phyloP scores from a whole-genome alignment of 2,329 filamentous ascomycete species.

The Nigrospora osmanthi region DNA sequence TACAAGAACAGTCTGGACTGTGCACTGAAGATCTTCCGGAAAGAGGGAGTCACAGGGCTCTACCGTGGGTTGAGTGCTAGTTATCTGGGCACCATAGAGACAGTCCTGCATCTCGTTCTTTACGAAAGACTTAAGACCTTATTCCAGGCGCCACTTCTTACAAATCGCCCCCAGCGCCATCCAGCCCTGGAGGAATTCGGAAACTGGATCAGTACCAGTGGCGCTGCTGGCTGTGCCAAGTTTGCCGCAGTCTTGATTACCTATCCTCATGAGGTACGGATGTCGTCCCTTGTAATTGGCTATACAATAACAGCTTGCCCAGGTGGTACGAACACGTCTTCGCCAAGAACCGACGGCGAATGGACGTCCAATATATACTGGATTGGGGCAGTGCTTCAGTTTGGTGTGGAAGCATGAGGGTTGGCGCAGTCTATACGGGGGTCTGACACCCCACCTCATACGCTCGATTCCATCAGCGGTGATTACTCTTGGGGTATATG shows the following conservation, averaged over 20 bases:
- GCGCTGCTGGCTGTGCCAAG: background rate
- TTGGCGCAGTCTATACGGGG: slow-evolving; percentile 59
- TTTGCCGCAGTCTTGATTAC: background rate
- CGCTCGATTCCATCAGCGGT: slow-evolving; percentile 64
- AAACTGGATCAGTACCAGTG: background rate
- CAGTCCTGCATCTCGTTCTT: slow-evolving; percentile 61
- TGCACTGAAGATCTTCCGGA: slow-evolving; percentile 53
- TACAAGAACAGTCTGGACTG: slow-evolving; percentile 65
- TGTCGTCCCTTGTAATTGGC: background rate
- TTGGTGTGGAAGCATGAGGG: slow-evolving; percentile 43
- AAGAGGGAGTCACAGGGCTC: slow-evolving; percentile 57
- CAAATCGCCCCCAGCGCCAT: background rate
- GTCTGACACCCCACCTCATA: slow-evolving; percentile 61
- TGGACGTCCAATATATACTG: slow-evolving; percentile 56
- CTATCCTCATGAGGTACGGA: background rate
- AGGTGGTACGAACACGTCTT: slow-evolving; percentile 55
- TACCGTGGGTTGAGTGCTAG: slow-evolving; percentile 62
- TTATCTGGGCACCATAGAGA: slow-evolving; percentile 63
- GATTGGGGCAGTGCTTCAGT: slow-evolving; percentile 56
- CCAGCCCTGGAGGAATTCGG: background rate
- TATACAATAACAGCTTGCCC: slow-evolving; percentile 2
- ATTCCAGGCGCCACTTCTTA: slow-evolving; percentile 1
- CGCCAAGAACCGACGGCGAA: slow-evolving; percentile 51
- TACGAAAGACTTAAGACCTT: slow-evolving; percentile 60
- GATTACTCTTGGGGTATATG: slow-evolving; percentile 63